Conservation (phyloP, 371 early-diverging fungal genomes). For the Mortierella sp. region DNA sequence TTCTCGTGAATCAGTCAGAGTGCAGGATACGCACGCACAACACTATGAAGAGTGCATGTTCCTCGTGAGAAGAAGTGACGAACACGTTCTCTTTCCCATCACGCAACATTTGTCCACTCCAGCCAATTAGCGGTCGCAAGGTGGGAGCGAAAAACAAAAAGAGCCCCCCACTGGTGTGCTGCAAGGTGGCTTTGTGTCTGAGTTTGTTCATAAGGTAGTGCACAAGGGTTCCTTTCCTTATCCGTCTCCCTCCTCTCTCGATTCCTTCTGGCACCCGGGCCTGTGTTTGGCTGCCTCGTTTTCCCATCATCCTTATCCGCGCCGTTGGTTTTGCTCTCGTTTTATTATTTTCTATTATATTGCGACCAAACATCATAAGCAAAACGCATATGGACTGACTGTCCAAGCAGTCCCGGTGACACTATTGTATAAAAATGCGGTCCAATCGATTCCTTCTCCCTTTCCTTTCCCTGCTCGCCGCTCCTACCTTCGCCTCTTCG, state of each 20-base stretch:
- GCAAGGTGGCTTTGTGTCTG: no score
- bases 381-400: no score
- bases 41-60: no score
- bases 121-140: background rate
- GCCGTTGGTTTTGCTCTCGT: no score
- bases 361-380: no score
- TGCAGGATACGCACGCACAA: no score
- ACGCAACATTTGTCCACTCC: background rate
- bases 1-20: no score
- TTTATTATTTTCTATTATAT: no score
- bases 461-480: background rate
- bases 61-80: no score
- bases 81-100: slow-evolving; percentile 17
- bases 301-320: background rate
- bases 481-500: slow-evolving; percentile 10
- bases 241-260: background rate
- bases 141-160: background rate
- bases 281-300: background rate
- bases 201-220: background rate
- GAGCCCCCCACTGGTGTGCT: background rate
- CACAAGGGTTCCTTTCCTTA: slow-evolving; percentile 5
- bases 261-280: background rate
- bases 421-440: no score
- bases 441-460: no score
- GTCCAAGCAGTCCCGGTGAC: no score